Evolutionary conservation across 2,329 filamentous ascomycete genomes (phyloP), one percentile per base, ranked within the genome.

Genomic region (Hypomyces perniciosus): DNA sequence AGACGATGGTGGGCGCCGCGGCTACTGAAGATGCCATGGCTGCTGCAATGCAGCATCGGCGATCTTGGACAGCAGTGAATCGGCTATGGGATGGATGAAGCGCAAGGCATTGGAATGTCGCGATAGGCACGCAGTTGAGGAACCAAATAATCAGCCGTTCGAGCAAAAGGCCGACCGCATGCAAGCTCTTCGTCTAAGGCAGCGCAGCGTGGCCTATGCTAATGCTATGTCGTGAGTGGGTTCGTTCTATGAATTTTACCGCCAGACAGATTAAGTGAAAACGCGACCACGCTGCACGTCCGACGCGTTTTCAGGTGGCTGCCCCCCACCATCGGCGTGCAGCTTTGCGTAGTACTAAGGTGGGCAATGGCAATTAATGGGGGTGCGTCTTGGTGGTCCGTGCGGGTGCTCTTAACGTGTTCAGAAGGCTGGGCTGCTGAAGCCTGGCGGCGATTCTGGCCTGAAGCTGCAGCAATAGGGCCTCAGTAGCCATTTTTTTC

Each of bases 21-120:
- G 65, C 67, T 59, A 50, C 51, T 66, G 67, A 67, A 70, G 68
- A 71, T 69, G 68, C 67, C 67, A 71, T 71, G 65, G 62, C 68
- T 65, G 60, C 61, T 57, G 64, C 61, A 52, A 65, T 61, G 67
- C 68, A 68, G 67, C 67, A 56, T 57, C 50, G 65, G 65, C 69
- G 60, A 69, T 68, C 69, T 41, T 70, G 65, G 61, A 68, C 62
- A 67, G 64, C 66, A 61, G 59, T 53, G 47, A 58, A 56, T 57
- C 56, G 61, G 62, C 63, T 57, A 54, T 49, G 52, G 20, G 28
- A 43, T 34, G 47, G 45, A 58, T 56, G 56, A 53, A 29, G 40
- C 37, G 9, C 13, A 44, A 43, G 42, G 45, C 51, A 53, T 53
- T 44, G 51, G 27, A 29, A 49, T 49, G 12, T 20, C 35, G 29